Evolutionary conservation across 148 eudicot genomes (phyloP), one percentile per base, ranked within the genome.

Genomic region (Rhododendron griersonianum): DNA sequence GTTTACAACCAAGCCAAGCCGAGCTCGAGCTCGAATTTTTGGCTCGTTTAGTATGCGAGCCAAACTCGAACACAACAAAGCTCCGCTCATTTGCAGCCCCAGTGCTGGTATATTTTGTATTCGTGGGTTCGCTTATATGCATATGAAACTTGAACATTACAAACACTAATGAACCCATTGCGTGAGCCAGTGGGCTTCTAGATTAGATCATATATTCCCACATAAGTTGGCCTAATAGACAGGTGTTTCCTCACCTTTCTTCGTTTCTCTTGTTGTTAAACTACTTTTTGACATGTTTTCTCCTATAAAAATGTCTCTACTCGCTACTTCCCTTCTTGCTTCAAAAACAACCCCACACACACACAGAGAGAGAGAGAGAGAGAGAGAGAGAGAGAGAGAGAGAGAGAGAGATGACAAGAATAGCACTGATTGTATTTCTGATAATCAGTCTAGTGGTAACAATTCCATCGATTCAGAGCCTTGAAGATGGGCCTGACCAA

Each of bases 401-500:
- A 71, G 39, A 71, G 7, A 30, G 76, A 33, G 41, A 71, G 76
- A 71, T 71, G 76, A 78, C 28, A 18, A 44, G 51, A 78, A 23
- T 78, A 28, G 82, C 82, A 23, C 28, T 80, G 79, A 14, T 5
- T 80, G 33, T 4, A 71, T 16, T 50, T 15, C 55, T 80, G 11
- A 30, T 80, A 15, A 35, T 28, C 82, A 47, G 14, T 50, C 23
- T 48, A 5, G 35, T 50, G 59, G 61, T 28, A 14, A 47, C 37
- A 13, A 50, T 48, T 11, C 82, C 82, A 48, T 28, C 11, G 39
- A 48, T 80, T 48, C 82, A n/a, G 30, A 53, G 67, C 47, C 83
- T 28, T n/a, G 44, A 81, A 81, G 83, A 81, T 16, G 83, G 30
- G 51, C 28, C 78, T 7, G 47, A 84, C 23, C 67, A 84, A 18